Percentiles rank a stretch among this genome's conserved stretches.
phyloP scores from a whole-genome alignment of 2,329 filamentous ascomycete species.

The Ophiostoma sp. region DNA sequence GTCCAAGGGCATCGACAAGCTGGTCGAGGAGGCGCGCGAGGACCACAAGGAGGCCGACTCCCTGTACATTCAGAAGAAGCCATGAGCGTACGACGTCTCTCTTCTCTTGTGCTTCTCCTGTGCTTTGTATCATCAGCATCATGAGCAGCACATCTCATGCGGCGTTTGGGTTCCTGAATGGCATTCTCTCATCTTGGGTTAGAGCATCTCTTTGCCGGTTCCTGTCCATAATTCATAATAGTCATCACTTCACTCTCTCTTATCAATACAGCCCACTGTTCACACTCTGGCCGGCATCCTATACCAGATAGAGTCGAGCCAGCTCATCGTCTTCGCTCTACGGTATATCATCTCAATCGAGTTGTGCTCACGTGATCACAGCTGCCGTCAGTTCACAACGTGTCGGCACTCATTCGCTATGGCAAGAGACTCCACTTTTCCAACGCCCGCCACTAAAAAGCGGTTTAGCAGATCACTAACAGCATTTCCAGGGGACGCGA shows the following conservation, averaged over 20 bases:
- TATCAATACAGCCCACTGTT: too few species aligned
- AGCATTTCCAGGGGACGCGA: slow-evolving; percentile 4
- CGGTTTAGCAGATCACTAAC: slow-evolving; percentile 2
- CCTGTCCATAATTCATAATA: too few species aligned
- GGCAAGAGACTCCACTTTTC: background rate
- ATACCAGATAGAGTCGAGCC: too few species aligned
- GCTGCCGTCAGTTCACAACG: background rate
- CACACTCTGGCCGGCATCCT: too few species aligned
- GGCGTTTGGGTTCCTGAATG: too few species aligned
- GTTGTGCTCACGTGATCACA: background rate
- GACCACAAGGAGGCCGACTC: slow-evolving; percentile 84
- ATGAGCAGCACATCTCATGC: too few species aligned
- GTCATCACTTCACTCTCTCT: too few species aligned
- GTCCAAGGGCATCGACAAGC: slow-evolving; percentile 83
- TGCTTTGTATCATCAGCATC: background rate
- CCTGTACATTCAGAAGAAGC: slow-evolving; percentile 46
- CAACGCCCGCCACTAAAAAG: background rate
- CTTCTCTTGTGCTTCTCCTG: background rate
- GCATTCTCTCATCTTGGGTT: too few species aligned
- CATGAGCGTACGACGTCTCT: slow-evolving; percentile 29
- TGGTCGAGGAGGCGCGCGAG: slow-evolving; percentile 84
- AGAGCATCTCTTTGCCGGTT: too few species aligned
- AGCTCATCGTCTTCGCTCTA: too few species aligned
- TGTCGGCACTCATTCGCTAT: background rate
- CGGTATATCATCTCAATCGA: background rate